phyloP scores from a whole-genome alignment of 2,329 filamentous ascomycete species.

The Coleophoma crateriformis region DNA sequence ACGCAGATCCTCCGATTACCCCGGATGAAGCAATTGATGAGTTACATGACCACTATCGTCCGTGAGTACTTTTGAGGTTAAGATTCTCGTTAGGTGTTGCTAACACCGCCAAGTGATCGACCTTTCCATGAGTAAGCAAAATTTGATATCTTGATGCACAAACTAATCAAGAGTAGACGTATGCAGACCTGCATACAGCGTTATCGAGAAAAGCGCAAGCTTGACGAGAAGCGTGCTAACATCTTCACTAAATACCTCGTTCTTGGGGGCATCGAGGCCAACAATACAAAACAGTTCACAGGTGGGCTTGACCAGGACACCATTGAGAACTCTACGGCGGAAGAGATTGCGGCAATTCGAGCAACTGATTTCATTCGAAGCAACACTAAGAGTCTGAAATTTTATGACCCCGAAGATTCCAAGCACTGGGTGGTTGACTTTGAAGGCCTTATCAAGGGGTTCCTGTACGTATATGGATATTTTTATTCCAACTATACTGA shows the following conservation, averaged over 20 bases:
- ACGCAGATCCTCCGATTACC: slow-evolving; percentile 73
- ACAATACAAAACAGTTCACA: slow-evolving; percentile 51
- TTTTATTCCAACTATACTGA: slow-evolving; percentile 7
- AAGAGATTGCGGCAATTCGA: slow-evolving; percentile 58
- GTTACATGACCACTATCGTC: slow-evolving; percentile 59
- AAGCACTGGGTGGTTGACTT: slow-evolving; percentile 79
- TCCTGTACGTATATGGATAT: slow-evolving; percentile 52
- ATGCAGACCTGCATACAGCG: slow-evolving; percentile 82
- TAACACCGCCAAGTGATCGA: slow-evolving; percentile 31
- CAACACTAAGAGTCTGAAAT: slow-evolving; percentile 33
- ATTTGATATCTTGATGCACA: not conserved
- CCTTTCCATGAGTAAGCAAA: slow-evolving; percentile 51
- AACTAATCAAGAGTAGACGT: slow-evolving; percentile 40
- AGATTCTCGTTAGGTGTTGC: too few relatives aligned
- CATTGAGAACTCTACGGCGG: slow-evolving; percentile 53
- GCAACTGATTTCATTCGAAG: slow-evolving; percentile 54
- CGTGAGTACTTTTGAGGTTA: slow-evolving; percentile 36
- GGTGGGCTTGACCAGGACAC: slow-evolving; percentile 54
- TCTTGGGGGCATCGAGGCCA: slow-evolving; percentile 72
- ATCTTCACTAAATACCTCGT: slow-evolving; percentile 77
- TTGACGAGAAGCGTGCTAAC: slow-evolving; percentile 54
- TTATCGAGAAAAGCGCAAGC: slow-evolving; percentile 70
- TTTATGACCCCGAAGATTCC: slow-evolving; percentile 42
- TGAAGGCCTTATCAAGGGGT: slow-evolving; percentile 68
- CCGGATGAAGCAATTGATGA: slow-evolving; percentile 45